Conservation (phyloP, 2,329 filamentous ascomycete genomes). For the Triangularia verruculosa region DNA sequence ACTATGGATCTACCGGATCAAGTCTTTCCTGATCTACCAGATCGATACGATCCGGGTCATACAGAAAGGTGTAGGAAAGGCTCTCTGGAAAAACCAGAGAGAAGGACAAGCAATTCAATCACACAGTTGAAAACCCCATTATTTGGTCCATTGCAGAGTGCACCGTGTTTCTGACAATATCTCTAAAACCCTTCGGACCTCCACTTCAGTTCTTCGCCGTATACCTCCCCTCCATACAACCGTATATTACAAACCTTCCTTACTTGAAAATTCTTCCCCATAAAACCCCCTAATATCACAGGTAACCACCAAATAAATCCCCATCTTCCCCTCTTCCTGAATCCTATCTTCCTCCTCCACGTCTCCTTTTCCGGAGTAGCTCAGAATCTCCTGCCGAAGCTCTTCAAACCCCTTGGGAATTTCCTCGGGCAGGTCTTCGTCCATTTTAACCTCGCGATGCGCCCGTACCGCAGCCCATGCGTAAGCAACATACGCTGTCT, state of each 20-base stretch:
- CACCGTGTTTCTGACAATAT: slow-evolving; percentile 1
- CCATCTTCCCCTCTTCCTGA: slow-evolving; percentile 2
- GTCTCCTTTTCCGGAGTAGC: neutral
- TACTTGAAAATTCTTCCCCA: neutral
- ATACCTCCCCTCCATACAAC: neutral
- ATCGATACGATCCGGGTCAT: neutral
- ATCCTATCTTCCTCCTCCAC: neutral
- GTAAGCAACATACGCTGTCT: neutral
- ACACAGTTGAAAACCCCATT: neutral
- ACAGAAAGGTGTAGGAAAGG: neutral
- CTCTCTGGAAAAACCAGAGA: neutral
- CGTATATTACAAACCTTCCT: neutral
- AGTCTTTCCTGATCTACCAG: neutral
- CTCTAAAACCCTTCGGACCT: neutral
- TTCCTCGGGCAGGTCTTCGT: neutral
- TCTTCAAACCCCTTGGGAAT: slow-evolving; percentile 1
- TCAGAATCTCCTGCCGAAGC: slow-evolving; percentile 1
- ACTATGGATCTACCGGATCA: neutral
- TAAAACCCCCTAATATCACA: neutral
- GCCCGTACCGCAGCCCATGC: neutral
- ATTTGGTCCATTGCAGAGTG: neutral
- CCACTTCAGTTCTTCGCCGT: neutral
- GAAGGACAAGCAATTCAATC: neutral
- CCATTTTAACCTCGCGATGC: neutral
- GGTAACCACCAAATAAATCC: neutral